These are phyloP conservation scores for Termitomyces sp. DNA, from an alignment of 768 basidiomycete species.

Conservation along the genomic window DNA sequence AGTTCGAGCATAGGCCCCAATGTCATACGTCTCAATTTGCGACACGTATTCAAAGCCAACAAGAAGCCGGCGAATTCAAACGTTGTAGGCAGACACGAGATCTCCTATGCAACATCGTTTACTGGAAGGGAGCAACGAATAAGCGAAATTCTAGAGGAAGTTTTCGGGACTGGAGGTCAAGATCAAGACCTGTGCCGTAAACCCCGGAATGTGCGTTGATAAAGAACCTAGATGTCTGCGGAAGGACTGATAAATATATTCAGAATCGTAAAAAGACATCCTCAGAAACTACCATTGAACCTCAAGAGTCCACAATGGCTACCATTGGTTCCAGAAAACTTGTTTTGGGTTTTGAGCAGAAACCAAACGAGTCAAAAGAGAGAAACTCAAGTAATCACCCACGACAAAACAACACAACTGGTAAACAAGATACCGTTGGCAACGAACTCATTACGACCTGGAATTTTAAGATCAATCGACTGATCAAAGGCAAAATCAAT, in stretches of 20 bases:
- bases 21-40: background rate
- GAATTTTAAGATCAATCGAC: conserved; percentile 4
- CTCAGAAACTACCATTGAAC: background rate
- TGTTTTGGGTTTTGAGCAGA: background rate
- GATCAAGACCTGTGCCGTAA: background rate
- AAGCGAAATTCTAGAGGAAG: background rate
- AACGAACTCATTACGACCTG: conserved; percentile 3
- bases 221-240: background rate
- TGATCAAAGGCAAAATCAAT: conserved; percentile 8
- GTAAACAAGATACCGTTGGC: background rate
- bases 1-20: background rate
- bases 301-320: background rate
- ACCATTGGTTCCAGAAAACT: too few species aligned
- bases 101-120: background rate
- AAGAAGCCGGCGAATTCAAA: background rate
- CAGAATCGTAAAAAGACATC: background rate
- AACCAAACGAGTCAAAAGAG: background rate
- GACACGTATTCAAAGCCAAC: background rate
- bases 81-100: background rate
- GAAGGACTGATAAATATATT: background rate
- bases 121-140: background rate
- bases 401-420: background rate
- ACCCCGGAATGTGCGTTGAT: background rate
- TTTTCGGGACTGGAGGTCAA: background rate
- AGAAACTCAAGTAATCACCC: background rate